These are phyloP conservation scores for Penicillium mononematosum DNA, from an alignment of 495 filamentous ascomycete species.

Conservation along the genomic window DNA sequence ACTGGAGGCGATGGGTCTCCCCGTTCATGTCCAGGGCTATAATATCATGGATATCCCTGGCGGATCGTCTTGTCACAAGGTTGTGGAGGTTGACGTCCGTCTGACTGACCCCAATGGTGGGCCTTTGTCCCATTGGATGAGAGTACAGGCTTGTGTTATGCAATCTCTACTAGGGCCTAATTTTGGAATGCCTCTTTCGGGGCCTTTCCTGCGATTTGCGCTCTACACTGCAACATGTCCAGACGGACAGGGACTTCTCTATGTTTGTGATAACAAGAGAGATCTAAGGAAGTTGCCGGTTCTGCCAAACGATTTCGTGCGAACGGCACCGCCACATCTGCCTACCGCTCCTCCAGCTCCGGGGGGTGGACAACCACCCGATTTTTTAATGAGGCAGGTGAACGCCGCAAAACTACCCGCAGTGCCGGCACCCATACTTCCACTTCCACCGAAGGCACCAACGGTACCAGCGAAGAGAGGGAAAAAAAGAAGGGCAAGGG, in stretches of 20 bases:
- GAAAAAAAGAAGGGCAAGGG: not conserved
- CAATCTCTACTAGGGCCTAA: not conserved
- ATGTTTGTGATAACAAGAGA: not conserved
- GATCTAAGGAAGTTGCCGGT: not conserved
- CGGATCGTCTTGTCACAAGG: not conserved
- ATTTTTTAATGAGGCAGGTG: not conserved
- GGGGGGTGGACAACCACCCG: not conserved
- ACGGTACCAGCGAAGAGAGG: not conserved
- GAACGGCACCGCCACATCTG: not conserved
- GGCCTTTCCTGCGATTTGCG: conserved; percentile 1
- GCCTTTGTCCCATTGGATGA: not conserved
- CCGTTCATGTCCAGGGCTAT: not conserved
- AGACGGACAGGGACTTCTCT: not conserved
- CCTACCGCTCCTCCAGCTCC: not conserved
- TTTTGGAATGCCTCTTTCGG: not conserved
- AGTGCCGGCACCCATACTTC: too few relatives aligned
- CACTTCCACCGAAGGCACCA: not conserved
- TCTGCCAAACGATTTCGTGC: not conserved
- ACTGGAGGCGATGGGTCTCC: not conserved
- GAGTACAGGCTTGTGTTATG: not conserved
- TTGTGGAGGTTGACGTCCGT: not conserved
- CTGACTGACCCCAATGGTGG: not conserved
- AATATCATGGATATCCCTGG: not conserved
- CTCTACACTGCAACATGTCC: conserved; percentile 6
- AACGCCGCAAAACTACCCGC: too few relatives aligned